Conservation (phyloP, 176 grass and related monocot genomes). For the Oryza brachyantha region DNA sequence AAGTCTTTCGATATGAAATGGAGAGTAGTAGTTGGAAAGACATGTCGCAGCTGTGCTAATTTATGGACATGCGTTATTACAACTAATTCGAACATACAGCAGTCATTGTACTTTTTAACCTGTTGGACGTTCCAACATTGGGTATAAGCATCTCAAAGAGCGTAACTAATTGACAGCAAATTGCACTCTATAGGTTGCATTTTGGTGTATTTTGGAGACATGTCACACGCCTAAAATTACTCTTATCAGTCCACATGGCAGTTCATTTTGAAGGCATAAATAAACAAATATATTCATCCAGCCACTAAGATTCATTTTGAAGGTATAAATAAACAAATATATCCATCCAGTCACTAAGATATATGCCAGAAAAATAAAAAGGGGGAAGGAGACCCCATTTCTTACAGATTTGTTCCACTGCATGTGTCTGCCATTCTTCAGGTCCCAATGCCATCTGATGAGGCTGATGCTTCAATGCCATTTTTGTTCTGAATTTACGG, state of each 20-base stretch:
- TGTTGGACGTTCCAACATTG: not conserved
- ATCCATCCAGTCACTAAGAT: not conserved
- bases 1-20: too few relatives aligned
- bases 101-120: not conserved
- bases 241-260: too few relatives aligned
- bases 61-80: constrained; percentile 23
- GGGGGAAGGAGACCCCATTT: not conserved
- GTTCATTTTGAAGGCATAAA: not conserved
- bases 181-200: not conserved
- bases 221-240: not conserved
- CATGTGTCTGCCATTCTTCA: not conserved
- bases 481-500: constrained; percentile 8
- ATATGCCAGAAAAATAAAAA: too few relatives aligned
- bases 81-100: not conserved
- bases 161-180: not conserved
- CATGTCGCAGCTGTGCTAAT: constrained; percentile 18
- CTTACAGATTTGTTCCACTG: not conserved
- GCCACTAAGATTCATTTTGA: not conserved
- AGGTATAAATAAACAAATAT: not conserved
- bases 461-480: not conserved
- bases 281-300: not conserved
- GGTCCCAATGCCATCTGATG: not conserved
- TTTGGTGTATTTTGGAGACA: not conserved
- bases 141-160: not conserved
- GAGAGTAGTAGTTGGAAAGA: too few relatives aligned